A percentile compares a stretch with the other conserved stretches of the same genome.
Evolutionary conservation across 2,329 filamentous ascomycete genomes (phyloP).

Genomic region (Ascochyta lentis): DNA sequence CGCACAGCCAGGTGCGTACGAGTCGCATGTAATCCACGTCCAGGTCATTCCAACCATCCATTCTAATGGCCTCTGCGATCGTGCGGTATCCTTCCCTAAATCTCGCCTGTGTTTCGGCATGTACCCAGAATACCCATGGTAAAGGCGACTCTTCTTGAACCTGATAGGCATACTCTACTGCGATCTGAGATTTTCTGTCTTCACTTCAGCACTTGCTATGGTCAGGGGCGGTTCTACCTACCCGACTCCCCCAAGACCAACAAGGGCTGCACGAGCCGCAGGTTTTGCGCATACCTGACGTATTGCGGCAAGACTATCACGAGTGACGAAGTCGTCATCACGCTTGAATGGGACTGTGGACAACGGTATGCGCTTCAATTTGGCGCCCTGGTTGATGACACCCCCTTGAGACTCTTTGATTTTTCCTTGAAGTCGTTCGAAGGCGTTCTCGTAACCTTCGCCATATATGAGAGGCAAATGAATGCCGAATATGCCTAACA

Average conservation of each 20-base stretch:
- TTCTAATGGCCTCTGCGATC: slow-evolving; percentile 19
- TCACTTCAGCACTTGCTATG: background rate
- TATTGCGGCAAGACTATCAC: slow-evolving; percentile 13
- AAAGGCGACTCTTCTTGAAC: slow-evolving; percentile 10
- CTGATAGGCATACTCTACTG: slow-evolving; percentile 22
- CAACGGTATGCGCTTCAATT: background rate
- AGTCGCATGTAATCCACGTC: slow-evolving; percentile 20
- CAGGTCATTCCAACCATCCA: slow-evolving; percentile 18
- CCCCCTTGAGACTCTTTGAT: slow-evolving; percentile 22
- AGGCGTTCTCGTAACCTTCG: slow-evolving; percentile 2
- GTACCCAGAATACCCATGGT: slow-evolving; percentile 27
- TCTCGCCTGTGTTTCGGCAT: slow-evolving; percentile 16
- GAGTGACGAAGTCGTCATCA: slow-evolving; percentile 34
- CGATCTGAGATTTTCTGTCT: slow-evolving; percentile 29
- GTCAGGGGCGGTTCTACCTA: background rate
- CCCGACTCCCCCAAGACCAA: slow-evolving; percentile 33
- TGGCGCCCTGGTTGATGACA: background rate
- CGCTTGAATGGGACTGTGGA: slow-evolving; percentile 18
- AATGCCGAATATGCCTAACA: slow-evolving; percentile 24
- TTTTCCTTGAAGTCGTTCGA: background rate
- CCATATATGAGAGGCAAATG: slow-evolving; percentile 7
- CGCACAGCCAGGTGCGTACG: slow-evolving; percentile 21
- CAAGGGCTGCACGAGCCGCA: slow-evolving; percentile 19
- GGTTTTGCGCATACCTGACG: background rate
- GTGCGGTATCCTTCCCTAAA: slow-evolving; percentile 19